A percentile compares a stretch with the other conserved stretches of the same genome.
phyloP scores from a whole-genome alignment of 192 early-diverging fungal species.

The Physocladia obscura region DNA sequence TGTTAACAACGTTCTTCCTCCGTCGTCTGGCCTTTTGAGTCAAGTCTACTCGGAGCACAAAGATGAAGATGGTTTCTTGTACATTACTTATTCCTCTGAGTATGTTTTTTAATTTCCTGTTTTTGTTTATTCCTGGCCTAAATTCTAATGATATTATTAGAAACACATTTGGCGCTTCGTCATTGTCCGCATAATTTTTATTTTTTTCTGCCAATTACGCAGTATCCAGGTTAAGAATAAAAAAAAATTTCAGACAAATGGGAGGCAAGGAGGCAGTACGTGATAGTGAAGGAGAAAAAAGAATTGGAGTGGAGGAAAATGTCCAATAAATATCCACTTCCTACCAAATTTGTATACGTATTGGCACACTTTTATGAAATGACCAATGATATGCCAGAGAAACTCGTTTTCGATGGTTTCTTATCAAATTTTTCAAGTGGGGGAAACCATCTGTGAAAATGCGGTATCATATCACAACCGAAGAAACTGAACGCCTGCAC shows the following conservation, averaged over 20 bases:
- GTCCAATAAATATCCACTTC: too few relatives aligned
- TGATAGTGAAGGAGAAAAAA: too few relatives aligned
- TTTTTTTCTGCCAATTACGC: background rate
- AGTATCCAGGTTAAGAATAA: background rate
- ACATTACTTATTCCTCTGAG: slow-evolving; percentile 36
- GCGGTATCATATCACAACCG: slow-evolving; percentile 56
- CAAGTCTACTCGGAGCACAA: slow-evolving; percentile 96
- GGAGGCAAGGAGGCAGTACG: slow-evolving; percentile 61
- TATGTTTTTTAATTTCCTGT: slow-evolving; percentile 5
- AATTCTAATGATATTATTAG: background rate
- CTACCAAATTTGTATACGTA: slow-evolving; percentile 62
- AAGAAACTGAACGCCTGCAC: slow-evolving; percentile 58
- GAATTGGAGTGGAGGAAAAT: too few relatives aligned
- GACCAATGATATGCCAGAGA: too few relatives aligned
- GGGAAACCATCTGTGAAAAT: slow-evolving; percentile 66
- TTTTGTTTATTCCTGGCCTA: background rate
- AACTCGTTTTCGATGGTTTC: too few relatives aligned
- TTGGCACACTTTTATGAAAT: slow-evolving; percentile 55
- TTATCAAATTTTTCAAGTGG: too few relatives aligned
- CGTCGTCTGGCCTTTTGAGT: slow-evolving; percentile 86
- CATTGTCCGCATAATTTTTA: background rate
- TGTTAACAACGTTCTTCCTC: slow-evolving; percentile 94
- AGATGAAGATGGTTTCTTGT: slow-evolving; percentile 97
- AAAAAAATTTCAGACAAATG: slow-evolving; percentile 54
- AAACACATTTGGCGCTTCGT: background rate